Percentiles rank a stretch among this genome's conserved stretches.
Conservation (phyloP, 179 eudicot genomes). For the Beta macrorhiza region DNA sequence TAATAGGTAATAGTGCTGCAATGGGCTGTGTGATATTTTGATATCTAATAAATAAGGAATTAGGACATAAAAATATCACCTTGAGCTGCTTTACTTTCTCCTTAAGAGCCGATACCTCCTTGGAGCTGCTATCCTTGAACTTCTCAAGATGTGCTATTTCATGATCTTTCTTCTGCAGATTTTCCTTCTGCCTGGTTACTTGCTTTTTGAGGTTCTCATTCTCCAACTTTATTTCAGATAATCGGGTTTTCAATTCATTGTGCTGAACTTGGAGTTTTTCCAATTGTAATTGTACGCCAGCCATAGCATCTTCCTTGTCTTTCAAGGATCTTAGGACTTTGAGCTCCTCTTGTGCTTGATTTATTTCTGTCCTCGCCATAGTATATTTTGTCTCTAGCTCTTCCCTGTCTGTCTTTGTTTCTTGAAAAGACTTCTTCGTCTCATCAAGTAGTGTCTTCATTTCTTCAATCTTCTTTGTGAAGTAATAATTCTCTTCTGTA, state of each 20-base stretch:
- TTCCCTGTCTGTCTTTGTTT: slow-evolving; percentile 39
- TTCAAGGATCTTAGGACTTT: slow-evolving; percentile 35
- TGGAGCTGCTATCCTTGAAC: slow-evolving; percentile 36
- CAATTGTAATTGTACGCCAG: slow-evolving; percentile 51
- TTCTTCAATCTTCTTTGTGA: slow-evolving; percentile 36
- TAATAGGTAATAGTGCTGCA: not conserved
- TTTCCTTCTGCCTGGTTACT: slow-evolving; percentile 43
- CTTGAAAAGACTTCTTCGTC: slow-evolving; percentile 33
- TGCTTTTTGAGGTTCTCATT: slow-evolving; percentile 60
- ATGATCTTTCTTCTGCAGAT: slow-evolving; percentile 47
- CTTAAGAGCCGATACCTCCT: slow-evolving; percentile 32
- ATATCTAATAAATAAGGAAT: slow-evolving; percentile 5
- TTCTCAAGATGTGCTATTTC: slow-evolving; percentile 39
- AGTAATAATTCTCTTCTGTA: slow-evolving; percentile 50
- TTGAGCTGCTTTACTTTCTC: slow-evolving; percentile 49
- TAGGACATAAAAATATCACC: slow-evolving; percentile 28
- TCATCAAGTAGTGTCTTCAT: slow-evolving; percentile 29
- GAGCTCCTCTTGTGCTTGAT: slow-evolving; percentile 40
- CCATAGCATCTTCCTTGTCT: slow-evolving; percentile 44
- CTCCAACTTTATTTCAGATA: slow-evolving; percentile 51
- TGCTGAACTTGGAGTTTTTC: slow-evolving; percentile 46
- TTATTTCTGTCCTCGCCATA: slow-evolving; percentile 41
- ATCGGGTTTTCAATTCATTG: slow-evolving; percentile 43
- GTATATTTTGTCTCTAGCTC: slow-evolving; percentile 42
- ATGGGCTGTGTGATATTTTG: not conserved